Percentiles rank a stretch among this genome's conserved stretches.
Evolutionary conservation across 352 stramenopile genomes (phyloP).

Genomic region (Plasmopara muralis): DNA sequence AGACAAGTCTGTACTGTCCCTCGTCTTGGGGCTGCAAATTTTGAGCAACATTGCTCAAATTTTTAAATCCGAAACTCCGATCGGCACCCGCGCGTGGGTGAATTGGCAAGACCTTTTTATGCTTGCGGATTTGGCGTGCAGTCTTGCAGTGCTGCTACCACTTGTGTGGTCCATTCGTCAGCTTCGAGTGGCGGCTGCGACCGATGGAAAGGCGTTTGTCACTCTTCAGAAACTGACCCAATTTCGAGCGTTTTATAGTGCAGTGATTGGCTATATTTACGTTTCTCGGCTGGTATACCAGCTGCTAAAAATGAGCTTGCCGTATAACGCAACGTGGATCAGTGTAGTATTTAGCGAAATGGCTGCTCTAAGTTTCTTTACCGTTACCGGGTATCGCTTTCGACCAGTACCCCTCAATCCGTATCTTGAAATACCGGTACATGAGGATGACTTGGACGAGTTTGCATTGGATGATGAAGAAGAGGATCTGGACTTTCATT

Average conservation of each 20-base stretch:
- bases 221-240: slow-evolving; percentile 92
- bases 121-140: slow-evolving; percentile 95
- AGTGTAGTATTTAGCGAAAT: slow-evolving; percentile 59
- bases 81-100: slow-evolving; percentile 65
- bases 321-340: slow-evolving; percentile 85
- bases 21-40: slow-evolving; percentile 89
- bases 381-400: slow-evolving; percentile 88
- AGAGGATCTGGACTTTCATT: slow-evolving; percentile 33
- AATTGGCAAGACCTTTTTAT: slow-evolving; percentile 89
- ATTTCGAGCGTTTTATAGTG: slow-evolving; percentile 96
- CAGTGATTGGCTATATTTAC: slow-evolving; percentile 98
- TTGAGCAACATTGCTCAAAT: slow-evolving; percentile 94
- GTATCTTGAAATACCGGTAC: slow-evolving; percentile 81
- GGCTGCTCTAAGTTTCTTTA: slow-evolving; percentile 90
- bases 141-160: slow-evolving; percentile 92
- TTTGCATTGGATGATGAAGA: slow-evolving; percentile 56
- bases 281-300: slow-evolving; percentile 96
- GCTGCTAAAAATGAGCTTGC: slow-evolving; percentile 87
- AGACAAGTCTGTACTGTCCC: slow-evolving; percentile 93
- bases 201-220: slow-evolving; percentile 82
- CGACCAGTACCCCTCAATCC: slow-evolving; percentile 86
- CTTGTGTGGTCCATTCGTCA: slow-evolving; percentile 95
- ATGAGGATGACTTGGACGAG: slow-evolving; percentile 74
- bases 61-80: slow-evolving; percentile 70
- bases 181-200: slow-evolving; percentile 70